These are phyloP conservation scores for Sanghuangporus weigelae DNA, from an alignment of 1,284 basidiomycete genomes.

Conservation along the genomic window DNA sequence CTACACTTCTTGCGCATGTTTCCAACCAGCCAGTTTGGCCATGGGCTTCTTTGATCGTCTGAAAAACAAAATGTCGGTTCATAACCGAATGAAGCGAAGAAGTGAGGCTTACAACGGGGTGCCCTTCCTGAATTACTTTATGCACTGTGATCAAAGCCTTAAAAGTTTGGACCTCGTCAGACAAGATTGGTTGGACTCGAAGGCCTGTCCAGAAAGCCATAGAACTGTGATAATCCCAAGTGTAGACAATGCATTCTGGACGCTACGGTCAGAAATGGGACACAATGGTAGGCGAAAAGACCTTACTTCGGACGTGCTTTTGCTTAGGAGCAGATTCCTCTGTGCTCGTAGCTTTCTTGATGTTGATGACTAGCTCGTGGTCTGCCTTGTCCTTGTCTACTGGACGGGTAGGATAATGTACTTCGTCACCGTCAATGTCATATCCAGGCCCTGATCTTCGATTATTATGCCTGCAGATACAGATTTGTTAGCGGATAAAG, in stretches of 20 bases:
- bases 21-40: constrained; percentile 96
- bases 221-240: constrained; percentile 98
- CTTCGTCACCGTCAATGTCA: constrained; percentile 69
- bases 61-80: neutral
- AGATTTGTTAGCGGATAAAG: neutral
- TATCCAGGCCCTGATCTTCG: constrained; percentile 35
- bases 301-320: constrained; percentile 93
- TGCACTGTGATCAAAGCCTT: constrained; percentile 94
- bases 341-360: constrained; percentile 93
- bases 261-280: constrained; percentile 18
- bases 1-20: constrained; percentile 87
- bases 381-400: constrained; percentile 98
- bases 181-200: constrained; percentile 88
- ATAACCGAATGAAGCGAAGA: neutral
- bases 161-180: constrained; percentile 95
- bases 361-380: constrained; percentile 84
- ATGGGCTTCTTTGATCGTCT: constrained; percentile 94
- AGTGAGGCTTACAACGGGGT: constrained; percentile 68
- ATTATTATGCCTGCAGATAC: constrained; percentile 27
- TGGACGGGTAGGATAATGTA: constrained; percentile 90
- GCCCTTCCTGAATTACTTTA: constrained; percentile 93
- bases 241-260: constrained; percentile 93
- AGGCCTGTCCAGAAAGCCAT: constrained; percentile 95
- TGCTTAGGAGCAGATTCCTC: constrained; percentile 94
- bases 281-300: neutral